These are phyloP conservation scores for Chernovozyma aurita DNA, from an alignment of 1,139 yeast species.

Conservation along the genomic window DNA sequence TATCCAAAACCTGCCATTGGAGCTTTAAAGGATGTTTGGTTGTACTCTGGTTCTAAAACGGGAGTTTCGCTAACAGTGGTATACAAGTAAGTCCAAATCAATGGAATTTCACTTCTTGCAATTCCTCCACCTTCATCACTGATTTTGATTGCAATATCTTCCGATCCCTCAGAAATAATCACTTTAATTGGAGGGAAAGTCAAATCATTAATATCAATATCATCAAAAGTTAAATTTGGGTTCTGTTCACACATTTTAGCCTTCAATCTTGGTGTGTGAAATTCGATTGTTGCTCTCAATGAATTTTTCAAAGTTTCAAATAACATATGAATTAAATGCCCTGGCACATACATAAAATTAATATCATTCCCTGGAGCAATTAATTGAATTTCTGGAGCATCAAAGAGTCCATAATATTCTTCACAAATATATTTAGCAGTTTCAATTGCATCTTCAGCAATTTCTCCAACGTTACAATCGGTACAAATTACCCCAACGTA, in stretches of 20 bases:
- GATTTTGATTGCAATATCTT: slow-evolving; percentile 88
- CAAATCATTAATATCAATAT: slow-evolving; percentile 57
- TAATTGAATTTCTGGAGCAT: slow-evolving; percentile 75
- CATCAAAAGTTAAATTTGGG: slow-evolving; percentile 38
- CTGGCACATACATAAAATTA: slow-evolving; percentile 84
- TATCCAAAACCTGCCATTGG: slow-evolving; percentile 96
- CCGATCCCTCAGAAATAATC: slow-evolving; percentile 86
- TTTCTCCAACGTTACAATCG: slow-evolving; percentile 71
- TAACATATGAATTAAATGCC: slow-evolving; percentile 83
- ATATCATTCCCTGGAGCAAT: slow-evolving; percentile 65
- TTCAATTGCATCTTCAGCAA: slow-evolving; percentile 81
- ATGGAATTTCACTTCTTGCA: slow-evolving; percentile 76
- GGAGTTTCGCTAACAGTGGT: slow-evolving; percentile 82
- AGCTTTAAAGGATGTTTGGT: slow-evolving; percentile 63
- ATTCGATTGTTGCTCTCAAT: slow-evolving; percentile 79
- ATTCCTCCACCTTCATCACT: slow-evolving; percentile 96
- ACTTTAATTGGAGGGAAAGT: slow-evolving; percentile 81
- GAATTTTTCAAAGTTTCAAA: slow-evolving; percentile 84
- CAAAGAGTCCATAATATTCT: slow-evolving; percentile 78
- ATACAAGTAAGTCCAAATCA: slow-evolving; percentile 88
- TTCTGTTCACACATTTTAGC: slow-evolving; percentile 36
- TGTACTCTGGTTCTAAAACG: slow-evolving; percentile 54
- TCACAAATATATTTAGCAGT: slow-evolving; percentile 85
- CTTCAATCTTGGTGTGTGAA: slow-evolving; percentile 47
- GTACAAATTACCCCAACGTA: slow-evolving; percentile 87